Evolutionary conservation across 2,329 filamentous ascomycete genomes (phyloP), one percentile per base, ranked within the genome.

Genomic region (Curvularia eragrostidis): DNA sequence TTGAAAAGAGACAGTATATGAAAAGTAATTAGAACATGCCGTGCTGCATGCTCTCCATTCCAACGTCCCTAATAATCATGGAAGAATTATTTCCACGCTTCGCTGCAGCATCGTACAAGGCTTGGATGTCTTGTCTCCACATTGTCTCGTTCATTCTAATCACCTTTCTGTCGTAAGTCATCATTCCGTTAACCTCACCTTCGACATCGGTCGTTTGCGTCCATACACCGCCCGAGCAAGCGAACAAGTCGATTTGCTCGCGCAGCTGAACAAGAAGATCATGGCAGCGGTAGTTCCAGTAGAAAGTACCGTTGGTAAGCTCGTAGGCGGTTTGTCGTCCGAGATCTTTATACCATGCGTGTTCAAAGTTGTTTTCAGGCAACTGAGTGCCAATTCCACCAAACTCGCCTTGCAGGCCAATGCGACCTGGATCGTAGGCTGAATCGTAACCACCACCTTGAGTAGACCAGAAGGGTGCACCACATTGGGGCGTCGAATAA

Each of bases 131-230:
- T 0, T 68, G 70, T 65, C 79, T 81, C 88, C 88, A 90, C 74
- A 86, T 83, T 7, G 76, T 72, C 38, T 79, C 75, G 56, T 90
- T 78, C 4, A 84, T 82, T 0, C 88, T 79, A 32, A 88, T 70
- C 0, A 89, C 56, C 0, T 87, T 79, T 1, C 89, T 83, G 71
- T 91, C 88, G 65, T 90, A 90, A 0, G 88, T 90, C 64, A 90
- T 72, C 55, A 91, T 77, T 0, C 89, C 89, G 64, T 91, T 91
- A 8, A 91, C 86, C 71, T 91, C 89, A 4, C 88, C 89, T 70
- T 91, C 89, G 0, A 91, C 89, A 65, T 91, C 89, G 0, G 87
- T 89, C 0, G 88, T 91, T 78, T 91, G 89, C 0, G 89, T 91
- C 83, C 87, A 91, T 0, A 91, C 83, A 10, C 84, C 89, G 0